Evolutionary conservation across 1,284 basidiomycete genomes (phyloP).

Genomic region (Cystobasidium slooffiae): DNA sequence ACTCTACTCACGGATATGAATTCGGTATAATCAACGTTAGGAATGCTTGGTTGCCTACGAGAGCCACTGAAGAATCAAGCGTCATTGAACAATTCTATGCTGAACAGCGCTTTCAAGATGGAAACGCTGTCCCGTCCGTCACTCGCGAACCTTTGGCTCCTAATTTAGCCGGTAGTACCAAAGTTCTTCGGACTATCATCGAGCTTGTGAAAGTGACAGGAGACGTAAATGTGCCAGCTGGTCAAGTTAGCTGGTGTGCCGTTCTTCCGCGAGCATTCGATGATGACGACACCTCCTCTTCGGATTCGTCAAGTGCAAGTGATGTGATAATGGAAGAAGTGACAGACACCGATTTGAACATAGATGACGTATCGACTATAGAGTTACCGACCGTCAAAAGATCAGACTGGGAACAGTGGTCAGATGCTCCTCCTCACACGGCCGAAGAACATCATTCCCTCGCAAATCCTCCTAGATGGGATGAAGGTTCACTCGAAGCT

Average conservation of each 20-base stretch:
- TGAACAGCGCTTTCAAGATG: slow-evolving; percentile 19
- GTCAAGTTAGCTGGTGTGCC: slow-evolving; percentile 42
- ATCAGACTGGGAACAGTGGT: slow-evolving; percentile 40
- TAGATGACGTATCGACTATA: slow-evolving; percentile 4
- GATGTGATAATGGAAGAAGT: neutral
- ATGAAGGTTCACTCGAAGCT: slow-evolving; percentile 30
- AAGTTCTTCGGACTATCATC: slow-evolving; percentile 17
- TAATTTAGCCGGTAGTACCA: slow-evolving; percentile 20
- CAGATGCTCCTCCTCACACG: slow-evolving; percentile 27
- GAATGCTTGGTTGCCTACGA: slow-evolving; percentile 24
- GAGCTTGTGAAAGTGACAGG: slow-evolving; percentile 43
- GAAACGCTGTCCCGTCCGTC: slow-evolving; percentile 12
- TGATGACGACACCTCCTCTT: neutral
- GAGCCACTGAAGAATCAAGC: neutral
- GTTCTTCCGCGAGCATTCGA: slow-evolving; percentile 23
- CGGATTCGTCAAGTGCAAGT: neutral
- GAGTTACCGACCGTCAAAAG: slow-evolving; percentile 26
- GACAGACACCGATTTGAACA: neutral
- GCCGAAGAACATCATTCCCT: slow-evolving; percentile 20
- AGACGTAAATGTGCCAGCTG: slow-evolving; percentile 43
- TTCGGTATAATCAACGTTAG: slow-evolving; percentile 33
- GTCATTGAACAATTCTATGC: slow-evolving; percentile 30
- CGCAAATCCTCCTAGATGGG: slow-evolving; percentile 28
- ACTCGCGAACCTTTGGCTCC: slow-evolving; percentile 23
- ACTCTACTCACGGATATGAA: slow-evolving; percentile 37